Base-by-base conservation (phyloP, 2,329 filamentous ascomycete genomes). In the Paraphaeosphaeria sporulosa region DNA sequence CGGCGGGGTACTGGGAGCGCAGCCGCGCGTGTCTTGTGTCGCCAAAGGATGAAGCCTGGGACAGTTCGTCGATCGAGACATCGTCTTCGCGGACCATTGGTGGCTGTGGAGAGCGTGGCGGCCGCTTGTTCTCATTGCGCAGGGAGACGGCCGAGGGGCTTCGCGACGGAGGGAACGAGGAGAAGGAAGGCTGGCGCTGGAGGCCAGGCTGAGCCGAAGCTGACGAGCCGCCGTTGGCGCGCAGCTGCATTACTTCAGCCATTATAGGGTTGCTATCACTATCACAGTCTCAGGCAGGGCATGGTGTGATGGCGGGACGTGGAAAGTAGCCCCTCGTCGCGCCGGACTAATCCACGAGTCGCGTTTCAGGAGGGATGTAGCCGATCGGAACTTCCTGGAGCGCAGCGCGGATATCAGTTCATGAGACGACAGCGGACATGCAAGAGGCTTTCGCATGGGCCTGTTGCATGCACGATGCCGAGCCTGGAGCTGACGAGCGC, bases 1-100 rank as follows among this genome's bases (percentile, higher is more conserved):
- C 75, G 54, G 77, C 70, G 21, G 82, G 82, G 64, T 84, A 85
- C 64, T 84, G 83, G 40, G 82, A 81, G 58, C 79, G 79, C 61
- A 83, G 72, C 55, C 66, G 72, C 59, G 58, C 19, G 38, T 3
- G 34, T 23, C 51, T 61, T 19, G 42, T 6, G 32, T 48, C 42
- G 9, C 64, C 63, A 25, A 70, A 64, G 4, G 71, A 71, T 27
- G 74, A 76, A 44, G 62, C 59, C 55, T 48, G 69, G 25, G 72
- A 74, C 44, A 72, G 21, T 27, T 52, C 74, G 58, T 65, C 62
- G 51, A 65, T 59, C 23, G 73, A 74, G 44, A 64, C 71, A 44
- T 71, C 65, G 64, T 78, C 71, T 57, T 75, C 69, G 43, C 67
- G 68, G 27, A 77, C 61, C 68, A 76, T 73, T 49, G 75, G 71